Evolutionary conservation across 805 yeast genomes (phyloP).

Genomic region (Saccharomycopsis oosterbeekiorum): DNA sequence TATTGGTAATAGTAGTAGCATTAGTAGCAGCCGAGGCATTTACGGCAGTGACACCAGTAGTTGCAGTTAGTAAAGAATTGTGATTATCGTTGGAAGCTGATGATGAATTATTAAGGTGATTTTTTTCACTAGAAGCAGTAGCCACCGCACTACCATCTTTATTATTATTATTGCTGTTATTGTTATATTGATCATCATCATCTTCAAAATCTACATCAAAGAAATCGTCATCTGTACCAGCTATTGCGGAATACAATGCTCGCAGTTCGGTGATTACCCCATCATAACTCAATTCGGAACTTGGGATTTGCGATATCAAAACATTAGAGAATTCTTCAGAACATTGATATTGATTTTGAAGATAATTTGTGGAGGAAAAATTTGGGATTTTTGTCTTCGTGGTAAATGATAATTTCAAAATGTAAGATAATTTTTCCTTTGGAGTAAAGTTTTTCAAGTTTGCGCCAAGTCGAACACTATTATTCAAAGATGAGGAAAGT

Average conservation of each 20-base stretch:
- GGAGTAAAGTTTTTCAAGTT: constrained; percentile 80
- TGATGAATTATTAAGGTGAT: background rate
- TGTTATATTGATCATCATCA: constrained; percentile 47
- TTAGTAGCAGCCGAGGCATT: background rate
- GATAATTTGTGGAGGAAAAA: constrained; percentile 21
- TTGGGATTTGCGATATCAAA: constrained; percentile 50
- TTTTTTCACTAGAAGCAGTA: background rate
- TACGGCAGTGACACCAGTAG: background rate
- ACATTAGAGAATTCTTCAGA: constrained; percentile 18
- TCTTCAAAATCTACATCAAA: constrained; percentile 95
- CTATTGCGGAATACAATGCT: constrained; percentile 61
- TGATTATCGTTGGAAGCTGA: background rate
- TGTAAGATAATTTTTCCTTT: constrained; percentile 52
- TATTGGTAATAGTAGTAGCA: background rate
- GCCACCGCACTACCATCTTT: background rate
- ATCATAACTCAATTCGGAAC: constrained; percentile 82
- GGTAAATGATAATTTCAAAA: constrained; percentile 52
- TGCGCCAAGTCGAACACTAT: constrained; percentile 64
- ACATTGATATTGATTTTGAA: background rate
- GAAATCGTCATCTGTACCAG: constrained; percentile 92
- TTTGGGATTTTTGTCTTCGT: constrained; percentile 50
- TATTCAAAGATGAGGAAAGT: constrained; percentile 40
- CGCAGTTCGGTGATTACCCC: constrained; percentile 81
- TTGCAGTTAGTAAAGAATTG: background rate
- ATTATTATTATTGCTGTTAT: background rate